These are phyloP conservation scores for Ogataea angusta DNA, from an alignment of 805 yeast species.

Conservation along the genomic window DNA sequence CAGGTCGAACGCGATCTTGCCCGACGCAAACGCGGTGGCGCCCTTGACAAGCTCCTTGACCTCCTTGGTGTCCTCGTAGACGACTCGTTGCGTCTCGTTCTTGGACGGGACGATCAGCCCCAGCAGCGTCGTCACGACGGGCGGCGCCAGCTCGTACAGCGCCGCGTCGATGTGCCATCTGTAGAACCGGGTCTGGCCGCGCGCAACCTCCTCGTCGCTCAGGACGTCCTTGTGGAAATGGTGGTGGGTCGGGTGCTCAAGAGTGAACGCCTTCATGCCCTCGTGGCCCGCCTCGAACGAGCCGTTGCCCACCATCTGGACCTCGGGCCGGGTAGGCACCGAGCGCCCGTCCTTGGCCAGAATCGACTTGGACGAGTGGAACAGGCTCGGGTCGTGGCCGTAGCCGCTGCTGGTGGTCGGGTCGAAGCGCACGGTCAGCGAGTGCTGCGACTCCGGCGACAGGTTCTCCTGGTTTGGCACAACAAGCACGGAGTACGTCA, in stretches of 20 bases:
- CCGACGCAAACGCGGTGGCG: constrained; percentile 86
- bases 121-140: constrained; percentile 77
- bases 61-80: constrained; percentile 66
- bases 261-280: constrained; percentile 46
- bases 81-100: constrained; percentile 58
- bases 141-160: constrained; percentile 80
- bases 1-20: constrained; percentile 70
- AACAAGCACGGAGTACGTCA: constrained; percentile 66
- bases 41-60: constrained; percentile 70
- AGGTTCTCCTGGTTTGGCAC: constrained; percentile 69
- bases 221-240: constrained; percentile 71
- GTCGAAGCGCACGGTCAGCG: constrained; percentile 74
- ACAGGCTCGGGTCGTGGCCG: constrained; percentile 78
- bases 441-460: constrained; percentile 71
- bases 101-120: constrained; percentile 79
- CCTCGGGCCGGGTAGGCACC: constrained; percentile 83
- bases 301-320: constrained; percentile 87
- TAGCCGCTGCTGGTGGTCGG: constrained; percentile 66
- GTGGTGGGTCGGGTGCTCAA: constrained; percentile 83
- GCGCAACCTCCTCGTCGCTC: constrained; percentile 57
- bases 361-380: constrained; percentile 62
- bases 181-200: constrained; percentile 74
- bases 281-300: constrained; percentile 44
- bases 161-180: constrained; percentile 96
- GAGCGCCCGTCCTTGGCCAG: constrained; percentile 77